Conservation (phyloP, 345 rosid genomes). For the Moricandia moricandioides region DNA sequence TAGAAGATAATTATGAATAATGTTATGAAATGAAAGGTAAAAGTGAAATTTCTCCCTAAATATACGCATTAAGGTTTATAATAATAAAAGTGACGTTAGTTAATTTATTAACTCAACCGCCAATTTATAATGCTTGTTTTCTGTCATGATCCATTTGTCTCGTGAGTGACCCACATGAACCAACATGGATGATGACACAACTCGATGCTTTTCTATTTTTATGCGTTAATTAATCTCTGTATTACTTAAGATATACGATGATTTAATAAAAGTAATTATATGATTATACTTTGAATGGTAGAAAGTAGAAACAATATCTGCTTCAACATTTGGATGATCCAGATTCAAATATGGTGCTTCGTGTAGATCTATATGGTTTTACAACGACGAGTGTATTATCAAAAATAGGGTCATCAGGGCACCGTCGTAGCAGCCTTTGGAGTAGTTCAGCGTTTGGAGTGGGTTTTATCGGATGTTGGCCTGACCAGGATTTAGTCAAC, state of each 20-base stretch:
- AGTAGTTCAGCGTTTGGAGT: too few species aligned
- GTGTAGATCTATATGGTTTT: not conserved
- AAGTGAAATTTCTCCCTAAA: too few species aligned
- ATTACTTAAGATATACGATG: not conserved
- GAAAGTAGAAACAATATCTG: not conserved
- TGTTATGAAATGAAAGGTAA: too few species aligned
- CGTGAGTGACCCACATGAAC: conserved; percentile 34
- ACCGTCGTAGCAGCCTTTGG: too few species aligned
- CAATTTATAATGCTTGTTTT: conserved; percentile 18
- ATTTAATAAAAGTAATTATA: not conserved
- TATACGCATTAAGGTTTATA: too few species aligned
- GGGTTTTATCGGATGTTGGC: too few species aligned
- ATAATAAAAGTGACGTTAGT: not conserved
- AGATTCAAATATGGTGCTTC: not conserved
- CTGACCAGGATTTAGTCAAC: too few species aligned
- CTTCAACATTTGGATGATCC: not conserved
- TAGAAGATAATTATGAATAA: too few species aligned
- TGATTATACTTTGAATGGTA: not conserved
- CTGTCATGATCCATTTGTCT: conserved; percentile 24
- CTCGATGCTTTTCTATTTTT: not conserved
- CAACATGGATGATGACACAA: conserved; percentile 22
- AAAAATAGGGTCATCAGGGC: too few species aligned
- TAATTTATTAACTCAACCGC: conserved; percentile 14
- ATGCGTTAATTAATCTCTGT: not conserved
- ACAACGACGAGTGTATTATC: too few species aligned